Base-by-base conservation (phyloP, 148 eudicot genomes). In the Linanthus parryae region DNA sequence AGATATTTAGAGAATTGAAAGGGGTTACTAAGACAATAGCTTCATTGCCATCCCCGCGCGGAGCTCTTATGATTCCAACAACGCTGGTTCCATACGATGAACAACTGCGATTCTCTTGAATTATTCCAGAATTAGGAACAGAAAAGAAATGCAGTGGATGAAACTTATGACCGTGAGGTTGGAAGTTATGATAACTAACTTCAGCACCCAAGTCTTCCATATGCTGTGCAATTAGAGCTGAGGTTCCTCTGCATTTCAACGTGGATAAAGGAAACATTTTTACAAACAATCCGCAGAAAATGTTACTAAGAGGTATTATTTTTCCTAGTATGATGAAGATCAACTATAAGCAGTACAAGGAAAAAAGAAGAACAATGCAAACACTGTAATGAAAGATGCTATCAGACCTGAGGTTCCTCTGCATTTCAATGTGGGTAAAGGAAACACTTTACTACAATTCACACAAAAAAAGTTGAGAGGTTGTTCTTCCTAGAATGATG, bases 11-110 rank as follows among this genome's bases (percentile, higher is more conserved):
- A 58, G 99, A 65, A 71, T 88, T 84, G 67, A 81, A 92, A 73
- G 99, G 94, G 43, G 99, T 92, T 42, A 87, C 95, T 63, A 92
- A 46, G 37, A 92, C 83, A 48, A 92, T 87, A 56, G 99, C 73
- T 76, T 92, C 99, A 68, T 92, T 92, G 45, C 99, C 99, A 66
- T 92, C 99, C 23, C 99, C 94, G 59, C 96, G 90, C 36, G 96
- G 88, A 63, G 99, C 99, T 71, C 99, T 82, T 39, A 84, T 59
- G 55, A 92, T 81, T 58, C 99, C 99, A 53, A 80, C 79, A 14
- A 84, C 79, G 62, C 79, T 92, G 48, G 80, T 40, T 58, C 83
- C 88, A 62, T 75, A 65, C 38, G 57, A 46, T 43, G 72, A 63
- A 70, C 80, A 79, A 33, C 58, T 87, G 58, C 41, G 58, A 58